Evolutionary conservation across 208 protist genomes (phyloP).

Genomic region (Leishmania major): DNA sequence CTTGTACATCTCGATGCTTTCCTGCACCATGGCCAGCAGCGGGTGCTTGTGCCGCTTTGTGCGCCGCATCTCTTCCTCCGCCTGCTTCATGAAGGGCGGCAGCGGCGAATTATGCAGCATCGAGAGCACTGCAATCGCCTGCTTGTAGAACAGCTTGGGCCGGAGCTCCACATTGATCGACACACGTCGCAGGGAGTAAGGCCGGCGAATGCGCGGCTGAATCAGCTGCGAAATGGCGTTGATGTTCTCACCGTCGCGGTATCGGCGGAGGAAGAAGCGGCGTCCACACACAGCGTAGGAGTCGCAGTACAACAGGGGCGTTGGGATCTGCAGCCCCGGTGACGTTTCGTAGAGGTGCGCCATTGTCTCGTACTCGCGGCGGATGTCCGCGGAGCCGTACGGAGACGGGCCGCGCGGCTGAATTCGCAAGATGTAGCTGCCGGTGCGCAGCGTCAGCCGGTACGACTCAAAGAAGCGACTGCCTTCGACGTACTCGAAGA

Average conservation of each 20-base stretch:
- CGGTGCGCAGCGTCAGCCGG: constrained; percentile 73
- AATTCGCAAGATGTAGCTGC: constrained; percentile 74
- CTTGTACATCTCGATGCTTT: constrained; percentile 52
- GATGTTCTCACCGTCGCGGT: constrained; percentile 67
- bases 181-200: constrained; percentile 67
- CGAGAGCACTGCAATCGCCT: constrained; percentile 42
- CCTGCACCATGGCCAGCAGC: constrained; percentile 41
- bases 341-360: constrained; percentile 49
- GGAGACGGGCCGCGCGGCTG: constrained; percentile 64
- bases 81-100: constrained; percentile 54
- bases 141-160: constrained; percentile 60
- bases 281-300: constrained; percentile 65
- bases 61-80: constrained; percentile 39
- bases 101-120: constrained; percentile 58
- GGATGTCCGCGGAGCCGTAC: constrained; percentile 57
- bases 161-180: constrained; percentile 65
- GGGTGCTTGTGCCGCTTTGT: constrained; percentile 38
- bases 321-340: constrained; percentile 52
- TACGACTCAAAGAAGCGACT: constrained; percentile 69
- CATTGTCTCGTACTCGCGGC: constrained; percentile 75
- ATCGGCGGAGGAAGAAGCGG: constrained; percentile 73
- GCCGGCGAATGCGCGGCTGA: constrained; percentile 67
- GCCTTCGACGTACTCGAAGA: constrained; percentile 66
- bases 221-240: constrained; percentile 53
- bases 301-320: constrained; percentile 72